phyloP scores from a whole-genome alignment of 306 rosid genomes.

The Cicer pinnatifidum region DNA sequence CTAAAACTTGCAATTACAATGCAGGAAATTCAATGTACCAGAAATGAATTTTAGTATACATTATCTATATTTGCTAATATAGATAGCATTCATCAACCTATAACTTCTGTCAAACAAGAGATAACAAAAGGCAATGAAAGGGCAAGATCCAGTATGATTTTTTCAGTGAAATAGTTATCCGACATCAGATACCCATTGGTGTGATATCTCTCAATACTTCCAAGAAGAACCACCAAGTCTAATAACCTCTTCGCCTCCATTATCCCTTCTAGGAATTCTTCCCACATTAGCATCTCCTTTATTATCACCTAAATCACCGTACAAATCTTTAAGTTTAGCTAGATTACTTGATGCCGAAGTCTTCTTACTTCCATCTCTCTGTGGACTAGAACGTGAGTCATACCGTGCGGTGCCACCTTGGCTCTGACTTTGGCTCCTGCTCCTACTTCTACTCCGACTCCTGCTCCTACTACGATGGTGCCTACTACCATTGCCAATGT shows the following conservation, averaged over 20 bases:
- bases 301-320: constrained; percentile 74
- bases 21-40: constrained; percentile 46
- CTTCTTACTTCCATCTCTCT: constrained; percentile 61
- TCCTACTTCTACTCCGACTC: constrained; percentile 76
- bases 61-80: constrained; percentile 41
- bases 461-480: constrained; percentile 61
- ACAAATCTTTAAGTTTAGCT: constrained; percentile 89
- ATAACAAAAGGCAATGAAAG: constrained; percentile 22
- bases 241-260: constrained; percentile 82
- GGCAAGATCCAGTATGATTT: constrained; percentile 36
- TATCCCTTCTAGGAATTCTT: constrained; percentile 63
- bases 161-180: constrained; percentile 24
- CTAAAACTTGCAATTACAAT: constrained; percentile 43
- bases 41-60: constrained; percentile 52
- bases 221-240: constrained; percentile 74
- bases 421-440: constrained; percentile 75
- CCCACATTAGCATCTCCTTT: constrained; percentile 62
- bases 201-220: constrained; percentile 45
- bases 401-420: constrained; percentile 53
- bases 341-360: constrained; percentile 74
- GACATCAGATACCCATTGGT: constrained; percentile 42
- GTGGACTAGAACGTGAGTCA: constrained; percentile 62
- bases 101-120: constrained; percentile 32
- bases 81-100: constrained; percentile 39
- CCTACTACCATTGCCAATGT: constrained; percentile 57